A percentile compares a stretch with the other conserved stretches of the same genome.
Conservation (phyloP, 306 rosid genomes). For the Cicer judaicum region DNA sequence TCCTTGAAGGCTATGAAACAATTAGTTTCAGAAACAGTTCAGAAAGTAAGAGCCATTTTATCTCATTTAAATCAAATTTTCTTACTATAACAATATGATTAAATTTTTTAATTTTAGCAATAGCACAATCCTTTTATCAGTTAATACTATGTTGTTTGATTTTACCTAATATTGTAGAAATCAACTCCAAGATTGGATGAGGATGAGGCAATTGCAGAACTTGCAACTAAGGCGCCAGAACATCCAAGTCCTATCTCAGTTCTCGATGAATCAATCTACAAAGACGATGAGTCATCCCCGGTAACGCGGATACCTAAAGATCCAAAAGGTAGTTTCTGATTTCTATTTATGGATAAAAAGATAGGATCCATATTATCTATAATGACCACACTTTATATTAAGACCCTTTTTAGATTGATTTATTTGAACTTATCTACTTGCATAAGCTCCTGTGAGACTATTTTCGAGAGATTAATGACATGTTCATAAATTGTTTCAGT, state of each 20-base stretch:
- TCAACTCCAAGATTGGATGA: constrained; percentile 57
- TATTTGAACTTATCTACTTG: no score
- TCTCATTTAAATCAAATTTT: constrained; percentile 39
- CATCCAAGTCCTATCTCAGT: constrained; percentile 88
- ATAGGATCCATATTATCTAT: constrained; percentile 11
- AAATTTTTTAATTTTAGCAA: not conserved
- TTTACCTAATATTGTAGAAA: constrained; percentile 57
- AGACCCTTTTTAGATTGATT: no score
- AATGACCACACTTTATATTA: not conserved
- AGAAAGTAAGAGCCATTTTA: constrained; percentile 56
- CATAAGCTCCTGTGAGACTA: no score
- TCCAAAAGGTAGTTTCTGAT: constrained; percentile 61
- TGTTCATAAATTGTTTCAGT: no score
- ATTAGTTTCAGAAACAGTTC: constrained; percentile 56
- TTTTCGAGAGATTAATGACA: no score
- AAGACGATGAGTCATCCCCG: constrained; percentile 68
- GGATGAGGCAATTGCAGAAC: constrained; percentile 59
- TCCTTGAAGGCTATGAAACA: constrained; percentile 55
- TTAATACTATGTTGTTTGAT: constrained; percentile 26
- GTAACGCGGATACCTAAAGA: constrained; percentile 55
- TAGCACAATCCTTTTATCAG: constrained; percentile 20
- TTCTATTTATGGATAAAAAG: constrained; percentile 21
- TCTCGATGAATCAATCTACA: constrained; percentile 69
- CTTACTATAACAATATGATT: not conserved
- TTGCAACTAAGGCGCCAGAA: constrained; percentile 58